These are phyloP conservation scores for Stramenopiles sp. DNA, from an alignment of 352 stramenopile genomes.

Conservation along the genomic window DNA sequence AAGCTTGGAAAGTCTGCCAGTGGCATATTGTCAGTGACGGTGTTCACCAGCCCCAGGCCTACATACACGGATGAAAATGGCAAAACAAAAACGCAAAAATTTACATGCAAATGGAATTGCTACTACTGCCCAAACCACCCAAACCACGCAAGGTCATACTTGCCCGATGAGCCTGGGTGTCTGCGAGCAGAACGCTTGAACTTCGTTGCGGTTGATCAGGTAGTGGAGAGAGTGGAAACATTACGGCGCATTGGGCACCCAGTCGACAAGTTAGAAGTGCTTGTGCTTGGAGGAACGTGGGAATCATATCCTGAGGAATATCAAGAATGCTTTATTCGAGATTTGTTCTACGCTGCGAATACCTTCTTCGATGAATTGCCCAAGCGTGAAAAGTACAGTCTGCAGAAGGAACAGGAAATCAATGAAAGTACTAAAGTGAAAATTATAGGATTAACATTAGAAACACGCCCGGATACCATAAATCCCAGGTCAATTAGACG, in stretches of 20 bases:
- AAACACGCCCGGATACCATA: constrained; percentile 69
- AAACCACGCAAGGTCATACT: constrained; percentile 63
- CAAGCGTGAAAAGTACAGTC: constrained; percentile 39
- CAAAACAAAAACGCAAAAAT: constrained; percentile 51
- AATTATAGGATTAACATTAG: constrained; percentile 68
- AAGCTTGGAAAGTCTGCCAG: constrained; percentile 66
- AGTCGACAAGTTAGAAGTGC: constrained; percentile 71
- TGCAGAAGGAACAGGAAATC: constrained; percentile 61
- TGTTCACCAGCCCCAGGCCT: constrained; percentile 69
- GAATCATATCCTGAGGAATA: constrained; percentile 68
- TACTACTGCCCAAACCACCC: constrained; percentile 82
- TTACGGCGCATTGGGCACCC: constrained; percentile 70
- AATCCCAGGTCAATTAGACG: constrained; percentile 54
- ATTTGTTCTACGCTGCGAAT: constrained; percentile 74
- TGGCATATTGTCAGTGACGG: constrained; percentile 66
- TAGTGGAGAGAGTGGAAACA: constrained; percentile 63
- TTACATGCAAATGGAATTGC: constrained; percentile 80
- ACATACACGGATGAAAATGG: constrained; percentile 46
- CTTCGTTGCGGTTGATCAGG: constrained; percentile 71
- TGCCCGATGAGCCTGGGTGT: constrained; percentile 73
- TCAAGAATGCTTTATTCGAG: constrained; percentile 66
- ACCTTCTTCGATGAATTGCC: constrained; percentile 51
- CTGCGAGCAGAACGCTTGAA: constrained; percentile 66
- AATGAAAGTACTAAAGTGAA: constrained; percentile 57
- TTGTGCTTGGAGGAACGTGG: constrained; percentile 70